Conservation (phyloP, 2,329 filamentous ascomycete genomes). For the Chalara sp. region DNA sequence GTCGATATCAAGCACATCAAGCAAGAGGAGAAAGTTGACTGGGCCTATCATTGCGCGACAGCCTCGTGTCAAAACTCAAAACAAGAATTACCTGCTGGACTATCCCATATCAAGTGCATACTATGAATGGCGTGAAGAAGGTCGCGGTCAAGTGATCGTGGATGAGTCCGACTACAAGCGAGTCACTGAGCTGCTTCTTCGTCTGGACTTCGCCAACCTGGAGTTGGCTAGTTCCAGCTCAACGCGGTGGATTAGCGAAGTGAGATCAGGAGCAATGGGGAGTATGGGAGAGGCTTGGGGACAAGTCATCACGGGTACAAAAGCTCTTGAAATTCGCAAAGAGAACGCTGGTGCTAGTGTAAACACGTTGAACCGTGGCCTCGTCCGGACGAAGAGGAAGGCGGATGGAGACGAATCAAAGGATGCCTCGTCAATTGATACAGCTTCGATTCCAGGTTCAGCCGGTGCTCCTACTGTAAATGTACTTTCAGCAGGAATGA, state of each 20-base stretch:
- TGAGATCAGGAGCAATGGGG: constrained; percentile 36
- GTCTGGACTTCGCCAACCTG: constrained; percentile 65
- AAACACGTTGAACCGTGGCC: constrained; percentile 30
- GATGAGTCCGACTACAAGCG: constrained; percentile 60
- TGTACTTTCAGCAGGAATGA: constrained; percentile 40
- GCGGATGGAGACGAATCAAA: constrained; percentile 13
- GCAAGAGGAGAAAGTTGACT: constrained; percentile 43
- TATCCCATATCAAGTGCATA: constrained; percentile 49
- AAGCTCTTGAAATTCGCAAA: constrained; percentile 20
- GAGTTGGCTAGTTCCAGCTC: constrained; percentile 60
- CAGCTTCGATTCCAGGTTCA: neutral
- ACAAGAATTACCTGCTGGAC: constrained; percentile 42
- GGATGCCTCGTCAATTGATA: neutral
- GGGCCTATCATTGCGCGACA: constrained; percentile 58
- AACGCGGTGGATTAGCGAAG: constrained; percentile 62
- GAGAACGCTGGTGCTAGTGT: constrained; percentile 17
- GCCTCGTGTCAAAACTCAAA: constrained; percentile 57
- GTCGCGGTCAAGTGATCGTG: constrained; percentile 57
- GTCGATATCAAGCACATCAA: constrained; percentile 23
- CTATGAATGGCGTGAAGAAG: constrained; percentile 57
- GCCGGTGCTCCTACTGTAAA: constrained; percentile 31
- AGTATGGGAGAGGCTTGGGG: constrained; percentile 41
- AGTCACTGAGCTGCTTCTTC: constrained; percentile 61
- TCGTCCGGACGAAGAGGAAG: constrained; percentile 47
- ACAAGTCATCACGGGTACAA: constrained; percentile 39